Evolutionary conservation across 768 basidiomycete genomes (phyloP).

Genomic region (Amanita molliuscula): DNA sequence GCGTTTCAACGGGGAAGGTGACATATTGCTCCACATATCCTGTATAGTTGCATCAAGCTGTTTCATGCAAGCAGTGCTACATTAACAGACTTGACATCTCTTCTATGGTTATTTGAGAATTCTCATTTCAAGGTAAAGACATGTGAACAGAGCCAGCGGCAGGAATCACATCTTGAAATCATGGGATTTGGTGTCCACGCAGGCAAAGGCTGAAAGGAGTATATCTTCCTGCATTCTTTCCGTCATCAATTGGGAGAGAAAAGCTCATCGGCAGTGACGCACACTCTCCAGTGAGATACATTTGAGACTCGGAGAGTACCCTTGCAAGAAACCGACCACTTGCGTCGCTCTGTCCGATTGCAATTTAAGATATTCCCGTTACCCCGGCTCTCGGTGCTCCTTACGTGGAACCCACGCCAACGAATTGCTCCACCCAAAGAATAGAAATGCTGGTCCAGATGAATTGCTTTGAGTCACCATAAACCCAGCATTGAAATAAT

Average conservation of each 20-base stretch:
- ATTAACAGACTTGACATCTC: not conserved
- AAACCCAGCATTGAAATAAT: conserved; percentile 4
- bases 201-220: too few relatives aligned
- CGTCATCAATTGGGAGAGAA: not conserved
- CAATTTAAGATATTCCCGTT: not conserved
- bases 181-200: too few relatives aligned
- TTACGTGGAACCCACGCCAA: not conserved
- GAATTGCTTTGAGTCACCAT: not conserved
- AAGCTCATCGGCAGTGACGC: too few relatives aligned
- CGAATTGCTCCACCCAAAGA: too few relatives aligned
- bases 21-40: conserved; percentile 55
- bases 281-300: too few relatives aligned
- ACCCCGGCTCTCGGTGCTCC: not conserved
- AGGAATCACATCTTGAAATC: too few relatives aligned
- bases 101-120: not conserved
- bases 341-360: conserved; percentile 20
- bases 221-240: not conserved
- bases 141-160: conserved; percentile 51
- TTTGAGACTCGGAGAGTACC: conserved; percentile 15
- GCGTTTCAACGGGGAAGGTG: conserved; percentile 54
- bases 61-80: conserved; percentile 51
- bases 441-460: too few relatives aligned
- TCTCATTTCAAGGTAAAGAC: conserved; percentile 67
- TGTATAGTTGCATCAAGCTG: conserved; percentile 49
- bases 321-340: conserved; percentile 53